Evolutionary conservation across 129 eudicot genomes (phyloP).

Genomic region (Heracleum sosnowskyi): DNA sequence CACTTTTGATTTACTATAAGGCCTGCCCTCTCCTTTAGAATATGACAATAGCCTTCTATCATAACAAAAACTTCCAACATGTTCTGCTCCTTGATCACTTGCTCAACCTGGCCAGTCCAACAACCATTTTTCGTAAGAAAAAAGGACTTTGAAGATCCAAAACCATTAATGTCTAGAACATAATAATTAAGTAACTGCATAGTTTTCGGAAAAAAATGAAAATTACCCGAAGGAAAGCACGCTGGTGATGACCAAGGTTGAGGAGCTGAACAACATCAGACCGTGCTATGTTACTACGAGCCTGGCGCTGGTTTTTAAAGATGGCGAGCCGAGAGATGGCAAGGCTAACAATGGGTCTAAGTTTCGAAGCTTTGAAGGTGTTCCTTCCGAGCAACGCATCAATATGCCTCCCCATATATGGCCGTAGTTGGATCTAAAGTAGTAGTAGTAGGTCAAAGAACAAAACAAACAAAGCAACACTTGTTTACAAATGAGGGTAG

Average conservation of each 20-base stretch:
- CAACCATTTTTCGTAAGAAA: not conserved
- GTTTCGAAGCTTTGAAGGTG: constrained; percentile 40
- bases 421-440: not conserved
- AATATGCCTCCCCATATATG: constrained; percentile 58
- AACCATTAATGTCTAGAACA: not conserved
- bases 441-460: not conserved
- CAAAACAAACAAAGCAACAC: not conserved
- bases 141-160: not conserved
- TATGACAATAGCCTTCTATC: constrained; percentile 56
- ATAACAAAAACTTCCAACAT: constrained; percentile 71
- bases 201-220: not conserved
- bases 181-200: not conserved
- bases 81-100: constrained; percentile 83
- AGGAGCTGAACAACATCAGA: constrained; percentile 66
- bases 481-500: not conserved
- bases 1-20: constrained; percentile 57
- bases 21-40: constrained; percentile 46
- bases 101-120: constrained; percentile 43
- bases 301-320: constrained; percentile 60
- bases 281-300: constrained; percentile 39
- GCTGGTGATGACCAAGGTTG: constrained; percentile 45
- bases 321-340: constrained; percentile 59
- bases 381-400: constrained; percentile 54
- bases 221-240: constrained; percentile 70
- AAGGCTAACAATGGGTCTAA: constrained; percentile 35